These are phyloP conservation scores for Ceratocystis eucalypticola DNA, from an alignment of 2,329 filamentous ascomycete species.

Conservation along the genomic window DNA sequence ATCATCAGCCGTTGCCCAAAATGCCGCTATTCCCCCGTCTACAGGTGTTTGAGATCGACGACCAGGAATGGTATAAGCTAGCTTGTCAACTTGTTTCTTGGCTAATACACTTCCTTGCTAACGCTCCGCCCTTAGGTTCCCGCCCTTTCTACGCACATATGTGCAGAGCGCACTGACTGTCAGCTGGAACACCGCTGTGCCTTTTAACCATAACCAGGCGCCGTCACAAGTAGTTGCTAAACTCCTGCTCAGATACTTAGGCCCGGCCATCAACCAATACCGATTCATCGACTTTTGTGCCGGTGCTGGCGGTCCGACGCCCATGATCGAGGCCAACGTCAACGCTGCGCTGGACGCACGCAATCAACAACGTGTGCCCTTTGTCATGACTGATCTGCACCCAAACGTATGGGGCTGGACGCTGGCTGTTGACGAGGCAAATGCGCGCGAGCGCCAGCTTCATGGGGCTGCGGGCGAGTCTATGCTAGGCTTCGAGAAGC, in stretches of 20 bases:
- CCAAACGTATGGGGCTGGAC: slow-evolving; percentile 50
- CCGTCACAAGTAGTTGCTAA: slow-evolving; percentile 48
- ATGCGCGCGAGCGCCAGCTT: slow-evolving; percentile 25
- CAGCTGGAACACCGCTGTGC: slow-evolving; percentile 48
- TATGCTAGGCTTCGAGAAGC: slow-evolving; percentile 42
- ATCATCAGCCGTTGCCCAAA: slow-evolving; percentile 25
- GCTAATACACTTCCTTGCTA: neutral
- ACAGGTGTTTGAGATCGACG: slow-evolving; percentile 55
- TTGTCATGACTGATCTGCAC: slow-evolving; percentile 53
- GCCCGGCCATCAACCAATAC: slow-evolving; percentile 36
- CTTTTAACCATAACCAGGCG: slow-evolving; percentile 41
- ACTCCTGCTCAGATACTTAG: slow-evolving; percentile 40
- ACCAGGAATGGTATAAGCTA: slow-evolving; percentile 46
- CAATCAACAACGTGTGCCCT: slow-evolving; percentile 28
- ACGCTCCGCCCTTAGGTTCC: slow-evolving; percentile 39
- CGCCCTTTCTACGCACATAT: slow-evolving; percentile 47
- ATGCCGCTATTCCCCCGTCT: slow-evolving; percentile 41
- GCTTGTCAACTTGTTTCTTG: slow-evolving; percentile 4
- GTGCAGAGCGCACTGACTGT: slow-evolving; percentile 52
- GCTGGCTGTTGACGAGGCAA: slow-evolving; percentile 25
- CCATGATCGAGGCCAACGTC: slow-evolving; percentile 45
- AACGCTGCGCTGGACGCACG: slow-evolving; percentile 29
- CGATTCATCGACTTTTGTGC: slow-evolving; percentile 65
- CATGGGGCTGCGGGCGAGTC: slow-evolving; percentile 24
- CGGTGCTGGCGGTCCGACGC: slow-evolving; percentile 58